phyloP scores from a whole-genome alignment of 768 basidiomycete genomes.

The Termitomyces heimii region DNA sequence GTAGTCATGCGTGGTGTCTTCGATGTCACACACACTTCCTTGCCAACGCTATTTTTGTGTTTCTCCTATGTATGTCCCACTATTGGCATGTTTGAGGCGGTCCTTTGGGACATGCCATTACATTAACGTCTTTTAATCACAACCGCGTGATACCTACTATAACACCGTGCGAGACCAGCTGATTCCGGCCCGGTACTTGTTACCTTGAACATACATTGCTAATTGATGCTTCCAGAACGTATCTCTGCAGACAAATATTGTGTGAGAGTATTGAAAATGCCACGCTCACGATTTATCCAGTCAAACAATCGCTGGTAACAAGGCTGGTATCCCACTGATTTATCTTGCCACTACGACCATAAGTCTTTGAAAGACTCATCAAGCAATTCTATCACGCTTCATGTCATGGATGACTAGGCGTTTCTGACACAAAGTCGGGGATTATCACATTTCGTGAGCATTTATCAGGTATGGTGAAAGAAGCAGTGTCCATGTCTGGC shows the following conservation, averaged over 20 bases:
- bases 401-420: no score
- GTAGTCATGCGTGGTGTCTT: neutral
- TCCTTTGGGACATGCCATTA: neutral
- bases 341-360: neutral
- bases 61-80: neutral
- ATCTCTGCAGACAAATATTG: neutral
- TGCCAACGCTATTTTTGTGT: neutral
- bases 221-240: neutral
- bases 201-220: neutral
- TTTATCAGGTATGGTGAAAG: neutral
- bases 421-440: neutral
- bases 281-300: neutral
- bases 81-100: neutral
- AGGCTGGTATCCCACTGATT: neutral
- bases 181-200: neutral
- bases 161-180: neutral
- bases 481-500: neutral
- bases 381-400: neutral
- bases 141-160: neutral
- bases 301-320: neutral
- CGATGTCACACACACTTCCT: neutral
- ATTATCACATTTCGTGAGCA: neutral
- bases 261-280: neutral
- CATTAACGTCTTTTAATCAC: neutral
- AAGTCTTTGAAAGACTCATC: neutral